These are phyloP conservation scores for Penicillium sp. DNA, from an alignment of 2,329 filamentous ascomycete species.

Conservation along the genomic window DNA sequence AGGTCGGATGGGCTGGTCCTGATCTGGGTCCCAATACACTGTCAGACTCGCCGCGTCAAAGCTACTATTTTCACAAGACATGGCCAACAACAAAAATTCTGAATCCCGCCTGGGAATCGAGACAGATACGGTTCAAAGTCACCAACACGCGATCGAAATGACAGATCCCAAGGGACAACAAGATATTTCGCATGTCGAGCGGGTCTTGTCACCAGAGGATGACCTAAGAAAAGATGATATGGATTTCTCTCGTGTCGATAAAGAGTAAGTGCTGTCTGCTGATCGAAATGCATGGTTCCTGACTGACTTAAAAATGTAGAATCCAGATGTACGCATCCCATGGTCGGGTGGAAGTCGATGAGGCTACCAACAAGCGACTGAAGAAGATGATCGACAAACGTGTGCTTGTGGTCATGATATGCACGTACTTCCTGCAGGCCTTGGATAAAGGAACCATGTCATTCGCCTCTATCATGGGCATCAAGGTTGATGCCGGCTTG, in stretches of 20 bases:
- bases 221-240: constrained; percentile 52
- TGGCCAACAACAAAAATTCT: constrained; percentile 7
- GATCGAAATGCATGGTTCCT: neutral
- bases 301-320: constrained; percentile 3
- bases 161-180: constrained; percentile 19
- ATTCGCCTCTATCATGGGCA: constrained; percentile 44
- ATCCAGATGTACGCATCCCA: constrained; percentile 66
- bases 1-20: neutral
- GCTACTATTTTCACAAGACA: neutral
- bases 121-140: neutral
- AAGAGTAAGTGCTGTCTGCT: constrained; percentile 45
- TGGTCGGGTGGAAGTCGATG: constrained; percentile 55
- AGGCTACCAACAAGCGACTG: constrained; percentile 60
- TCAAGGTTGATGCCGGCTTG: constrained; percentile 49
- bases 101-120: constrained; percentile 13
- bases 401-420: constrained; percentile 68
- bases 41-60: neutral
- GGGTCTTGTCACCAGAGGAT: constrained; percentile 46
- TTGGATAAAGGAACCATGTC: constrained; percentile 43
- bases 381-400: constrained; percentile 65
- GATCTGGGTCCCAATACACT: too few relatives aligned
- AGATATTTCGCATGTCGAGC: constrained; percentile 49
- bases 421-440: constrained; percentile 68
- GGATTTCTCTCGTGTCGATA: constrained; percentile 62
- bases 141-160: constrained; percentile 9